These are phyloP conservation scores for Yarrowia bubula DNA, from an alignment of 805 yeast species.

Conservation along the genomic window DNA sequence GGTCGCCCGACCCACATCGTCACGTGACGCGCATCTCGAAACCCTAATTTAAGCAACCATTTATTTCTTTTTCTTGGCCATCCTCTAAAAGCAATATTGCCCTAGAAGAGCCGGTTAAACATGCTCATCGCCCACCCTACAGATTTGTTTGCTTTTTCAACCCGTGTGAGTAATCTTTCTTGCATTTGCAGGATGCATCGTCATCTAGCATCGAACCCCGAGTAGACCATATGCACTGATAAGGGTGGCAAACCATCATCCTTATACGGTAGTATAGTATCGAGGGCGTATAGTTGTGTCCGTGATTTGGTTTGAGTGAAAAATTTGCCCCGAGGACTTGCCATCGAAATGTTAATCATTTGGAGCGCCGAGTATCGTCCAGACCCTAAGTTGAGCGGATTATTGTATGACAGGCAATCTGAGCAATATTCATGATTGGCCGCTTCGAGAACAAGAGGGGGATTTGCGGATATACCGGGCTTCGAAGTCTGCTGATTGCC, in stretches of 20 bases:
- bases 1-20: not conserved
- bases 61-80: not conserved
- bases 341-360: not conserved
- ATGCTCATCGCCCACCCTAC: constrained; percentile 4
- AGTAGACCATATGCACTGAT: too few species aligned
- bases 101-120: not conserved
- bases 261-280: not conserved
- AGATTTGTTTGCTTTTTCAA: not conserved
- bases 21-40: not conserved
- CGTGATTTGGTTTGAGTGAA: not conserved
- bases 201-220: too few species aligned
- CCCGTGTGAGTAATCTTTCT: too few species aligned
- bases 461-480: not conserved
- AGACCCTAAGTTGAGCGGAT: not conserved
- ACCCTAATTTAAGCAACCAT: not conserved
- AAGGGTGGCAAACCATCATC: not conserved
- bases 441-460: not conserved
- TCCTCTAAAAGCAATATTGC: not conserved
- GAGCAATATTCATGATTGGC: not conserved
- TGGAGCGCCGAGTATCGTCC: not conserved
- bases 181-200: too few species aligned
- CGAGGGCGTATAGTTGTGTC: not conserved
- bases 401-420: not conserved
- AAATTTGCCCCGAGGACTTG: not conserved
- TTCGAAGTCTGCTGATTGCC: constrained; percentile 13